Evolutionary conservation across 2,329 filamentous ascomycete species (phyloP).

Genomic region (Apiospora arundinis): DNA sequence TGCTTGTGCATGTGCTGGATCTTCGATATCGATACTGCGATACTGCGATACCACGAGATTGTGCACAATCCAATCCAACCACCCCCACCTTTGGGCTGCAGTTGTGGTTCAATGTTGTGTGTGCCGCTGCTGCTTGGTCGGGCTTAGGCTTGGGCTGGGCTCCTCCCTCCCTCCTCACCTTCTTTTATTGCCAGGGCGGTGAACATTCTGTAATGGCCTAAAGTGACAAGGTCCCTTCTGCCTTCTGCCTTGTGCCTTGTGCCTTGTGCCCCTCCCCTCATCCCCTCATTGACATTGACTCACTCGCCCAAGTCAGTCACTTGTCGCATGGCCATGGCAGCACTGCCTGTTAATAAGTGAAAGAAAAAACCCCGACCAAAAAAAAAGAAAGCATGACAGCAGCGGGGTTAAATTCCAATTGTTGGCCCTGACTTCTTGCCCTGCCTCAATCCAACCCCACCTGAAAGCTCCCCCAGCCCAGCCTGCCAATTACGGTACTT

Average conservation of each 20-base stretch:
- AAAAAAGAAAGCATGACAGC: conserved; percentile 6
- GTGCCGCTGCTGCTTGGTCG: not conserved
- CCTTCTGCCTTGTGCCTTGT: no score
- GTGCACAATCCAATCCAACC: not conserved
- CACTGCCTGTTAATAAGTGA: not conserved
- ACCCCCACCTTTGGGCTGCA: conserved; percentile 14
- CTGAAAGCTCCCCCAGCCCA: not conserved
- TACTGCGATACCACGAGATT: not conserved
- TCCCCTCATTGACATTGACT: not conserved
- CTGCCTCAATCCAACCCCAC: not conserved
- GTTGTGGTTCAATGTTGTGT: not conserved
- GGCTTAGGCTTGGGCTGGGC: not conserved
- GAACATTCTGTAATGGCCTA: no score
- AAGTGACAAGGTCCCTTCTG: no score
- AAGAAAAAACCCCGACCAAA: no score
- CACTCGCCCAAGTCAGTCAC: no score
- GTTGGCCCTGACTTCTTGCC: conserved; percentile 2
- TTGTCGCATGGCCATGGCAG: no score
- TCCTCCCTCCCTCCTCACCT: not conserved
- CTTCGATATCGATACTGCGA: not conserved
- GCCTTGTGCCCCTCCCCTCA: no score
- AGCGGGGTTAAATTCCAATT: not conserved
- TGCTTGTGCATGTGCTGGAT: conserved; percentile 13
- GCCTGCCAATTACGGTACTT: not conserved
- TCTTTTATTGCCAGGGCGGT: conserved; percentile 14